These are phyloP conservation scores for Kwoniella sp. DNA, from an alignment of 768 basidiomycete genomes.

Conservation along the genomic window DNA sequence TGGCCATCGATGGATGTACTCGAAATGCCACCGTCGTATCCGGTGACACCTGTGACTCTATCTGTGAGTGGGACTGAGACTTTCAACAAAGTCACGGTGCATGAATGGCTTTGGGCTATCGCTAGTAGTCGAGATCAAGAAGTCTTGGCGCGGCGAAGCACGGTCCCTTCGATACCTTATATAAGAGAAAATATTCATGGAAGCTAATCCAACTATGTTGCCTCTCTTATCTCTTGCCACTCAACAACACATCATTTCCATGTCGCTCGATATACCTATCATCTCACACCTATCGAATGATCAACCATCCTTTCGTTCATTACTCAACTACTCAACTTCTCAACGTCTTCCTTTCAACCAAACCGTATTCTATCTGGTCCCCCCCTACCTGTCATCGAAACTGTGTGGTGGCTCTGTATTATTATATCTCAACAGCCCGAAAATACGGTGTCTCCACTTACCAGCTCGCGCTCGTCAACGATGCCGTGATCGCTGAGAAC, in stretches of 20 bases:
- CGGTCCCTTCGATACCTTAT: background rate
- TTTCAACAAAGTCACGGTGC: no score
- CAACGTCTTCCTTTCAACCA: background rate
- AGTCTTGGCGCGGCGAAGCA: background rate
- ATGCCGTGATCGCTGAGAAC: conserved; percentile 59
- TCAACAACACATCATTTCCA: no score
- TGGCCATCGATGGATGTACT: conserved; percentile 59
- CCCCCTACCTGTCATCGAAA: no score
- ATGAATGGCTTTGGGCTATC: no score
- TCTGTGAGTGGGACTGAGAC: conserved; percentile 56
- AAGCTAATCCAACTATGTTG: no score
- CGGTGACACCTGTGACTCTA: conserved; percentile 69
- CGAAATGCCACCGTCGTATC: conserved; percentile 64
- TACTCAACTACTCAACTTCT: background rate
- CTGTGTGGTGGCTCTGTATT: no score
- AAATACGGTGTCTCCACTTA: conserved; percentile 61
- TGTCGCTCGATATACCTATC: background rate
- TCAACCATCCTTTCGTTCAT: background rate
- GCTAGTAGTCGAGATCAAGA: no score
- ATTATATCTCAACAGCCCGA: conserved; percentile 30
- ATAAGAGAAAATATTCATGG: no score
- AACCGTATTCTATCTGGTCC: background rate
- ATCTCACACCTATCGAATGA: conserved; percentile 7
- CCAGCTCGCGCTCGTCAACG: conserved; percentile 71
- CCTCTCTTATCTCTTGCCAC: background rate